phyloP scores from a whole-genome alignment of 306 rosid genomes.

The Ziziphus jujuba region DNA sequence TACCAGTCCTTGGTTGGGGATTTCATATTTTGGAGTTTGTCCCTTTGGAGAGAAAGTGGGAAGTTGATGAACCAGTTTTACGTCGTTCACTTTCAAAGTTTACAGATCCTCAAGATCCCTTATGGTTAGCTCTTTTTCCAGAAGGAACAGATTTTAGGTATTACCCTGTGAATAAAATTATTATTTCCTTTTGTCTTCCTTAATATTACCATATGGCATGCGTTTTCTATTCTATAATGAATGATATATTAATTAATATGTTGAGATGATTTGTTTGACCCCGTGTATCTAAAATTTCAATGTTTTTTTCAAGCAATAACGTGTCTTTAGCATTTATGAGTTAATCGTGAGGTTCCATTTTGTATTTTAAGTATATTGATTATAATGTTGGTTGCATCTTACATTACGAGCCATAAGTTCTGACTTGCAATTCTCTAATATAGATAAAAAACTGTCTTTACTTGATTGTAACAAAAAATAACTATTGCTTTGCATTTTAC shows the following conservation, averaged over 20 bases:
- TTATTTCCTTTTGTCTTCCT: slow-evolving; percentile 16
- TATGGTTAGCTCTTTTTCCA: slow-evolving; percentile 92
- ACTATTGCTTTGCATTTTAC: slow-evolving; percentile 22
- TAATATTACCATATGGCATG: slow-evolving; percentile 12
- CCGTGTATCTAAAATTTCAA: slow-evolving; percentile 9
- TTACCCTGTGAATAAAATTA: slow-evolving; percentile 15
- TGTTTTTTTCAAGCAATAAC: background rate
- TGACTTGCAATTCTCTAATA: background rate
- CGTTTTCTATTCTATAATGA: background rate
- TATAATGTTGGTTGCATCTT: background rate
- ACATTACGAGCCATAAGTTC: background rate
- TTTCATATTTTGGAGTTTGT: slow-evolving; percentile 90
- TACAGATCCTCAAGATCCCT: slow-evolving; percentile 61
- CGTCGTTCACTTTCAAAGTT: slow-evolving; percentile 56
- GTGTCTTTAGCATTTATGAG: too few relatives aligned
- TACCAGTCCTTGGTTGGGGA: slow-evolving; percentile 96
- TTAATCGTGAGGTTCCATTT: background rate
- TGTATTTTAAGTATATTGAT: background rate
- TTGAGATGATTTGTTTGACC: slow-evolving; percentile 10
- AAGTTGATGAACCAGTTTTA: slow-evolving; percentile 64
- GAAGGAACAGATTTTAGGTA: slow-evolving; percentile 98
- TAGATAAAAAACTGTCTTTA: slow-evolving; percentile 5
- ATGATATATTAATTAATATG: background rate
- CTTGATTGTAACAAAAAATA: slow-evolving; percentile 1
- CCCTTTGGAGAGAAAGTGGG: slow-evolving; percentile 95